Evolutionary conservation across 257 asterid genomes (phyloP), one percentile per base, ranked within the genome.

Genomic region (Phtheirospermum japonicum): DNA sequence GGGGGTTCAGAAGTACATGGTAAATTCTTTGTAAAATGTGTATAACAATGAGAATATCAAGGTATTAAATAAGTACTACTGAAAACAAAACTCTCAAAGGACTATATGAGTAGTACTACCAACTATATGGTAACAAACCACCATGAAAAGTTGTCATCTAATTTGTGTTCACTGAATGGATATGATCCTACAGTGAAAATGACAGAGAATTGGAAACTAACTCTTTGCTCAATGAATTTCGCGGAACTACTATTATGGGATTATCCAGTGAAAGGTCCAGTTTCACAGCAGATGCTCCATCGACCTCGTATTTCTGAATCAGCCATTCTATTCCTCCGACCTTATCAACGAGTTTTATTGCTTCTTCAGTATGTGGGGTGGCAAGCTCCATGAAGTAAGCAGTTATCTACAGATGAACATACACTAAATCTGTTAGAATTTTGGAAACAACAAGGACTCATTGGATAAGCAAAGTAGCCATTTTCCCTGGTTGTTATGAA

Each of bases 261-360:
- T 84, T 87, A 50, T 93, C 99, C 75, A 93, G 80, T 39, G 88
- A 81, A 79, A 93, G 97, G 79, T 93, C 96, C 85, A 93, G 75
- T 78, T 89, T 93, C 32, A 93, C 67, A 66, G 99, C 97, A 74
- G 97, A 61, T 63, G 97, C 96, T 53, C 99, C 99, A 77, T 93
- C 99, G 20, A 93, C 83, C 87, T 93, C 99, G 59, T 89, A 83
- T 70, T 93, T 93, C 79, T 86, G 87, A 74, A 89, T 93, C 83
- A 89, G 80, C 99, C 99, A 89, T 77, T 93, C 99, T 63, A 93
- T 89, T 68, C 97, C 99, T 71, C 97, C 97, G 9, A 93, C 97
- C 78, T 93, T 93, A 80, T 93, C 99, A 65, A 93, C 96, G 68
- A 93, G 87, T 69, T 87, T 77, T 65, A 93, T 85, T 61, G 91